Evolutionary conservation across 2,329 filamentous ascomycete species (phyloP), one percentile per base, ranked within the genome.

Genomic region (Xylaria sp.): DNA sequence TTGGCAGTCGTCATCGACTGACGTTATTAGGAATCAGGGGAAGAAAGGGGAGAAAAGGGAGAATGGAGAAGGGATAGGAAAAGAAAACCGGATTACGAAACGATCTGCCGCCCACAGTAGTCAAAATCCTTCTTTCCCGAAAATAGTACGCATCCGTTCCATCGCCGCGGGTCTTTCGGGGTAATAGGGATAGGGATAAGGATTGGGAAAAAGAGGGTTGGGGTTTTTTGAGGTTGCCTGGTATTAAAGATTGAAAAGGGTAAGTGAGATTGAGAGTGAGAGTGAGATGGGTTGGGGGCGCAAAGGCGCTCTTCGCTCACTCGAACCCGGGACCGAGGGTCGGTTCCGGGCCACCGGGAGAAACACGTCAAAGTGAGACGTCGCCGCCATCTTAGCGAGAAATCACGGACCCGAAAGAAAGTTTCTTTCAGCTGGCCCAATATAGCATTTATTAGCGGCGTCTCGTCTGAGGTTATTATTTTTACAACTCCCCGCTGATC

Each of bases 311-410:
- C 34, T n/a, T 12, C 8, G 48, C 25, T 52, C 3, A 28, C 15
- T 18, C 15, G 10, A 2, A 32, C 25, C 34, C 67, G 67, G 67
- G 63, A 66, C 67, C 67, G 67, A 69, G 15, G 2, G 18, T 69
- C 67, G 68, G 68, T 67, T 67, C 68, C 68, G 64, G 41, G 1
- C 55, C 50, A 63, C n/a, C 59, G 65, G 52, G 44, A n/a, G 10
- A 46, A 32, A 46, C 23, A 58, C 39, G 23, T 34, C 13, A 13
- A 20, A 54, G 25, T 28, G 23, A 25, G 23, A 48, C 63, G 18
- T 28, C 63, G 56, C 50, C 39, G 46, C 15, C 39, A 37, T 39
- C 6, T 64, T 51, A 41, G 56, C 56, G 56, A 51, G 15, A 41
- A 8, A 59, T 39, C 39, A 62, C 64, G 64, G 64, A 32, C 58